These are phyloP conservation scores for Hippophae gyantsensis DNA, from an alignment of 306 rosid species.

Conservation along the genomic window DNA sequence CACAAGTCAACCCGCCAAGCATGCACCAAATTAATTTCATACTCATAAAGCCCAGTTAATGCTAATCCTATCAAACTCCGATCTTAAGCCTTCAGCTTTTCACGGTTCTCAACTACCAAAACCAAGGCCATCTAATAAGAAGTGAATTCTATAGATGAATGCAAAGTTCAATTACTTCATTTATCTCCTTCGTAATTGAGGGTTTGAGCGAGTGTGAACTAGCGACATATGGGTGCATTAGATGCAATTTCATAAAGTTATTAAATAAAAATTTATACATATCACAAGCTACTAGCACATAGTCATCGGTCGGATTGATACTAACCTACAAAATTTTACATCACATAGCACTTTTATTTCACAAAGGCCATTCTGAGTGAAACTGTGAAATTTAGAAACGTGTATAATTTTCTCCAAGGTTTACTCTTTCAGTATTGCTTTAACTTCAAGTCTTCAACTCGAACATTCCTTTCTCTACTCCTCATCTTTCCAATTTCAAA, in stretches of 20 bases:
- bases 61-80: not conserved
- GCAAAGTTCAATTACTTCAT: too few relatives aligned
- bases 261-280: too few relatives aligned
- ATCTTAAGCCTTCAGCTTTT: too few relatives aligned
- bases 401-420: not conserved
- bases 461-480: not conserved
- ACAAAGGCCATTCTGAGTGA: not conserved
- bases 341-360: not conserved
- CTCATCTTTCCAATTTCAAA: not conserved
- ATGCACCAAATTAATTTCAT: not conserved
- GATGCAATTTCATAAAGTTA: too few relatives aligned
- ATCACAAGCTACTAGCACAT: too few relatives aligned
- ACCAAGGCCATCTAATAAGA: too few relatives aligned
- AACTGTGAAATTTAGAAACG: not conserved
- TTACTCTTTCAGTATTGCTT: not conserved
- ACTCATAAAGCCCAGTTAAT: not conserved
- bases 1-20: conserved; percentile 1
- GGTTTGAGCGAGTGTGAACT: too few relatives aligned
- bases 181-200: too few relatives aligned
- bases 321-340: not conserved
- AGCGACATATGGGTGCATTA: too few relatives aligned
- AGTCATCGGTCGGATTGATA: too few relatives aligned
- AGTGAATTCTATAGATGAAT: too few relatives aligned
- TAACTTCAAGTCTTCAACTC: not conserved
- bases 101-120: too few relatives aligned